Percentiles rank a stretch among this genome's conserved stretches.
Evolutionary conservation across 495 filamentous ascomycete species (phyloP).

Genomic region (Penicillium desertorum): DNA sequence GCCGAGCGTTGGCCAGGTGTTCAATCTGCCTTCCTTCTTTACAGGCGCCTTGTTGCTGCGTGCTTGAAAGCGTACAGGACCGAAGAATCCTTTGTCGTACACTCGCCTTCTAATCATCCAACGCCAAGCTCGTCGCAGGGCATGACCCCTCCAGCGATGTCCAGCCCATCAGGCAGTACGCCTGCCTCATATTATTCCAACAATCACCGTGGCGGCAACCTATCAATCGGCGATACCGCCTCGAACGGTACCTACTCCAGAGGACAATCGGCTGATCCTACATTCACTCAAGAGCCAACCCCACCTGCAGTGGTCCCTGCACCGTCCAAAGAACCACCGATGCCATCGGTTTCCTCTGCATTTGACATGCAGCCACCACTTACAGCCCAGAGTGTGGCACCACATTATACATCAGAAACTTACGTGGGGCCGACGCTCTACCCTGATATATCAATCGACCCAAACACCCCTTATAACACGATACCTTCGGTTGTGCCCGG

Average conservation of each 20-base stretch:
- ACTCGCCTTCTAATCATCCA: constrained; percentile 56
- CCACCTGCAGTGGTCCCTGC: constrained; percentile 23
- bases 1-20: constrained; percentile 88
- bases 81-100: constrained; percentile 63
- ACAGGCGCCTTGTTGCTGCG: constrained; percentile 73
- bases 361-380: constrained; percentile 22
- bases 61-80: constrained; percentile 80
- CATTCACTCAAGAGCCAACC: constrained; percentile 28
- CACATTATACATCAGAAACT: constrained; percentile 26
- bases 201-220: constrained; percentile 26
- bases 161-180: constrained; percentile 47
- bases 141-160: constrained; percentile 52
- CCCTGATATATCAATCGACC: constrained; percentile 38
- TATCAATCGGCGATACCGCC: constrained; percentile 34
- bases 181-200: constrained; percentile 40
- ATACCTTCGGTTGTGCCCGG: constrained; percentile 48
- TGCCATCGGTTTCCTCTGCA: constrained; percentile 22
- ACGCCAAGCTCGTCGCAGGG: constrained; percentile 47
- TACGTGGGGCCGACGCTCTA: constrained; percentile 29
- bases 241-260: constrained; percentile 38
- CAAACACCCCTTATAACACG: constrained; percentile 45
- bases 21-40: constrained; percentile 75
- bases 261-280: constrained; percentile 41
- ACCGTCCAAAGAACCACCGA: constrained; percentile 21
- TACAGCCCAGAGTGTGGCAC: constrained; percentile 13